Evolutionary conservation across 306 rosid species (phyloP), one percentile per base, ranked within the genome.

Genomic region (Corylus americana): DNA sequence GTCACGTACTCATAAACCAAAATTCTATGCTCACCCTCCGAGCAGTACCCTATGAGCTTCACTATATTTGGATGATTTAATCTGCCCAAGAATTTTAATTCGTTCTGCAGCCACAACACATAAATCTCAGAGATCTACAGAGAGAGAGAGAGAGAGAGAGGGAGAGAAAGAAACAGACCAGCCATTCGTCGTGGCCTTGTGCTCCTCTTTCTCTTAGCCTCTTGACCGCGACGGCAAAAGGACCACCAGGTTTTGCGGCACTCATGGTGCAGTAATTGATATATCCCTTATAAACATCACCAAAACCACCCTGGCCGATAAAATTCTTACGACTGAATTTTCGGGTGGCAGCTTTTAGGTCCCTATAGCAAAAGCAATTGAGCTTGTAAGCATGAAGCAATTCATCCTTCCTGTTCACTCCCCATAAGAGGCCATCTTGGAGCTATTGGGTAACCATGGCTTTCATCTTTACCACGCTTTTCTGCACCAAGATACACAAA

Each of bases 1-100:
- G 35, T 75, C 89, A 91, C 83, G 79, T 84, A 85, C 83, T 89
- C 91, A 55, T 83, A 88, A 8, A 89, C 92, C 74, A 89, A 81
- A 67, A 87, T 88, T 73, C 89, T 80, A 18, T 89, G 88, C 31
- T 82, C 78, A 14, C 79, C 86, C 63, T 91, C 90, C 1, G 78
- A 51, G 81, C 91, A 91, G 50, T 64, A 89, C 42, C 92, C 92
- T 45, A 87, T 78, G 47, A 91, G 89, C 73, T 74, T 82, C 83
- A 89, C 95, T 55, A 87, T 84, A 76, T 91, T 88, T 8, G 90
- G 90, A 77, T 89, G 90, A 70, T 74, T 74, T 53, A 89, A 29
- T 37, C 80, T 80, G 78, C 88, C 69, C 61, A 91, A 70, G 64
- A 83, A 82, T 11, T 47, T 73, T 68, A 83, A 79, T 82, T 89